These are phyloP conservation scores for Trichoderma sp. DNA, from an alignment of 2,329 filamentous ascomycete genomes.

Conservation along the genomic window DNA sequence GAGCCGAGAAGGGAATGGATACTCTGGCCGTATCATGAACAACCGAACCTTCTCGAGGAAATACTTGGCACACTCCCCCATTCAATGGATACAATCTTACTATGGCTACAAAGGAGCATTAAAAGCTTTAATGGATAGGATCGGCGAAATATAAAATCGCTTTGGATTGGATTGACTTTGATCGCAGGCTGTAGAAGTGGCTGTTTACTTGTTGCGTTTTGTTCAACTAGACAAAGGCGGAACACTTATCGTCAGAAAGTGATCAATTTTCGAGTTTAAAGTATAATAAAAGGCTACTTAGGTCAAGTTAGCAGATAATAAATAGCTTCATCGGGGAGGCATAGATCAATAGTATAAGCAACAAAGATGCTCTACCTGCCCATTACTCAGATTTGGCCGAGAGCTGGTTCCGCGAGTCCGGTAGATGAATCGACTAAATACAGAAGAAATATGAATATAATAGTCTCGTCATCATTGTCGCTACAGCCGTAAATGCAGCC, in stretches of 20 bases:
- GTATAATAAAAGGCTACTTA: background rate
- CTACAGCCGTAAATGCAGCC: background rate
- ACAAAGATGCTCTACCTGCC: background rate
- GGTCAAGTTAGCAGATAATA: fast-evolving
- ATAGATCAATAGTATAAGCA: background rate
- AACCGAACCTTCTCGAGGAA: background rate
- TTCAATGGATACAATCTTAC: background rate
- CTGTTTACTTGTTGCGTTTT: background rate
- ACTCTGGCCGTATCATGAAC: background rate
- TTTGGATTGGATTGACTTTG: background rate
- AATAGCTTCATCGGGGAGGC: background rate
- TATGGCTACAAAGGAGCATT: background rate
- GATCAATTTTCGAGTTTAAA: too few species aligned
- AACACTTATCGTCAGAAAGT: background rate
- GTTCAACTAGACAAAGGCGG: background rate
- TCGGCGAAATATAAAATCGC: background rate
- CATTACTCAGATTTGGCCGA: background rate
- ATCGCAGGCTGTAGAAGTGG: background rate
- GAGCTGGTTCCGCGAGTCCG: background rate
- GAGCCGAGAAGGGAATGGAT: background rate
- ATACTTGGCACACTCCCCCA: background rate
- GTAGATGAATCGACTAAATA: background rate
- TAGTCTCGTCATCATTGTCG: background rate
- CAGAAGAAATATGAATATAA: background rate
- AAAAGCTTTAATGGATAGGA: fast-evolving